A percentile compares a stretch with the other conserved stretches of the same genome.
Conservation (phyloP, 2,329 filamentous ascomycete species). For the Eurotiales sp. region DNA sequence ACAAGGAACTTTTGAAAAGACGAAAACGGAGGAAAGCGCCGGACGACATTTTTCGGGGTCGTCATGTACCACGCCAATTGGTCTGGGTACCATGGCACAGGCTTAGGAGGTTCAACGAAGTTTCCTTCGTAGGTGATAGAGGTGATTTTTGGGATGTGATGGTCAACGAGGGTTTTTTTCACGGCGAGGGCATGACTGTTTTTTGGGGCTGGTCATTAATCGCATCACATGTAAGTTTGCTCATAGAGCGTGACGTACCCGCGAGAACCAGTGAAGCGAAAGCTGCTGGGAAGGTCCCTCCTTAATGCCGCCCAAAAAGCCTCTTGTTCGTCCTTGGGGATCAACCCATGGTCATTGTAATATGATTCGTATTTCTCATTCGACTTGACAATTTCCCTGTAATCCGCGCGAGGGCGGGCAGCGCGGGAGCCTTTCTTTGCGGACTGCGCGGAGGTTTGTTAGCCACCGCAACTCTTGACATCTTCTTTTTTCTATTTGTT, state of each 20-base stretch:
- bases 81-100: conserved; percentile 90
- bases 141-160: conserved; percentile 87
- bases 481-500: too few relatives aligned
- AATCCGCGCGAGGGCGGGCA: conserved; percentile 42
- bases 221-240: conserved; percentile 10
- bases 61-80: conserved; percentile 97
- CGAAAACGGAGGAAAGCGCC: conserved; percentile 89
- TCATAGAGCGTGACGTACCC: conserved; percentile 52
- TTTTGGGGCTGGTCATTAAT: conserved; percentile 6
- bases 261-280: conserved; percentile 94
- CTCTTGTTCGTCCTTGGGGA: conserved; percentile 72
- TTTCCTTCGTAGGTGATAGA: conserved; percentile 80
- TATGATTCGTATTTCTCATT: conserved; percentile 84
- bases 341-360: conserved; percentile 73
- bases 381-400: conserved; percentile 65
- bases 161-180: conserved; percentile 78
- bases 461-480: too few relatives aligned
- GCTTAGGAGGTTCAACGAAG: conserved; percentile 73
- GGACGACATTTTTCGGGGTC: conserved; percentile 91
- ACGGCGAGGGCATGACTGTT: conserved; percentile 83
- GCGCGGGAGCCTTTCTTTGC: conserved; percentile 32
- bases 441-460: conserved; percentile 1
- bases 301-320: conserved; percentile 81
- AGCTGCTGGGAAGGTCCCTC: conserved; percentile 90
- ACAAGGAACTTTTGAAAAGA: conserved; percentile 97